Evolutionary conservation across 2,329 filamentous ascomycete species (phyloP).

Genomic region (Uncinocarpus reesii): DNA sequence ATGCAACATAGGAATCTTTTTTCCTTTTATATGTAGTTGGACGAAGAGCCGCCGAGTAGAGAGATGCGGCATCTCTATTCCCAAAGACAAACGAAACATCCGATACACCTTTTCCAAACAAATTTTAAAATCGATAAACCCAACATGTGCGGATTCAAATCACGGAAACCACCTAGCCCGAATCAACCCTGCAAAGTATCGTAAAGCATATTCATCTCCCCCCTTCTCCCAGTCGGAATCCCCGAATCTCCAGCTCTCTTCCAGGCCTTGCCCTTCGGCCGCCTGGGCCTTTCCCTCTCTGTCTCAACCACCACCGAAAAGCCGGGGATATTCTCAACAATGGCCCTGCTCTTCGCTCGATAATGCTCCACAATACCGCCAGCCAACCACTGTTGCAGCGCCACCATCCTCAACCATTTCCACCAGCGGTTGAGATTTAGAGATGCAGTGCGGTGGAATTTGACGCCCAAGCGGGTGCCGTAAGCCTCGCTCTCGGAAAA

Average conservation of each 20-base stretch:
- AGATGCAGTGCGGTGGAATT: conserved; percentile 48
- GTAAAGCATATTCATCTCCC: conserved; percentile 7
- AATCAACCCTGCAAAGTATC: conserved; percentile 2
- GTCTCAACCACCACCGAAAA: not conserved
- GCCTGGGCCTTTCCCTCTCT: not conserved
- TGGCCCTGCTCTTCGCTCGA: conserved; percentile 48
- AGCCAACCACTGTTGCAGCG: conserved; percentile 50
- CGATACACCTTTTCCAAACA: no score
- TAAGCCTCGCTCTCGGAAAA: conserved; percentile 51
- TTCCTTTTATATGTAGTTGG: no score
- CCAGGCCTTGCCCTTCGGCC: not conserved
- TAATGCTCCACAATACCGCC: conserved; percentile 55
- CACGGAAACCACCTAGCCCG: not conserved
- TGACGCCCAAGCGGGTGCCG: conserved; percentile 52
- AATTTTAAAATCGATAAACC: no score
- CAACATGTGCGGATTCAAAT: not conserved
- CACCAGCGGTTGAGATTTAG: conserved; percentile 63
- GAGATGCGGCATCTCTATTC: no score
- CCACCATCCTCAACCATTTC: conserved; percentile 56
- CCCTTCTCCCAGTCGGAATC: not conserved
- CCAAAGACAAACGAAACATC: no score
- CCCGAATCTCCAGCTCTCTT: not conserved
- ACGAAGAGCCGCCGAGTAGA: no score
- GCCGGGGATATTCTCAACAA: conserved; percentile 49
- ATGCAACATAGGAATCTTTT: no score